Evolutionary conservation across 495 filamentous ascomycete genomes (phyloP).

Genomic region (Penicillium lagena): DNA sequence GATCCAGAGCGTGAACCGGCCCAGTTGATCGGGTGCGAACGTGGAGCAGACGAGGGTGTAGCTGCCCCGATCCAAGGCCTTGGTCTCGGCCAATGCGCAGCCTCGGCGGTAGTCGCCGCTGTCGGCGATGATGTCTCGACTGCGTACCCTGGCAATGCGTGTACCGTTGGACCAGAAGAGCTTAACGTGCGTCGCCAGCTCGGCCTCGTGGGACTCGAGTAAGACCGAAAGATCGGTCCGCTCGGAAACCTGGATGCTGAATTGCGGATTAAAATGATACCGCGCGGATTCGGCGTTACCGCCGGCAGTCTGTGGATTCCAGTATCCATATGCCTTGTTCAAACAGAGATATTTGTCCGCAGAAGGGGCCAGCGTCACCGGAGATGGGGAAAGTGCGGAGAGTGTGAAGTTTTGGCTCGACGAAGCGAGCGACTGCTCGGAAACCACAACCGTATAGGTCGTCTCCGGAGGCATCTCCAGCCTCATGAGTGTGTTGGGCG

Average conservation of each 20-base stretch:
- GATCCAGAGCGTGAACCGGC: constrained; percentile 68
- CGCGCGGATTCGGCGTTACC: constrained; percentile 70
- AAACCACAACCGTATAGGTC: constrained; percentile 71
- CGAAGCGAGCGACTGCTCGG: constrained; percentile 68
- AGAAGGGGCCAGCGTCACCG: constrained; percentile 55
- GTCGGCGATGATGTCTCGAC: constrained; percentile 69
- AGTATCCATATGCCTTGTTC: constrained; percentile 50
- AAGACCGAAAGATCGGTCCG: constrained; percentile 59
- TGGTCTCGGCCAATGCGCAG: constrained; percentile 60
- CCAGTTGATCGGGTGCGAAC: constrained; percentile 71
- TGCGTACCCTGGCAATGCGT: constrained; percentile 58
- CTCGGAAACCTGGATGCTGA: constrained; percentile 52
- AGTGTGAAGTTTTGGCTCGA: constrained; percentile 74
- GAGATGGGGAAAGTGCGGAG: constrained; percentile 62
- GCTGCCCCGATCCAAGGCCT: constrained; percentile 51
- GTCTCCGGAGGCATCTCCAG: constrained; percentile 54
- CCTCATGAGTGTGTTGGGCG: constrained; percentile 81
- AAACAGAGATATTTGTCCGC: constrained; percentile 49
- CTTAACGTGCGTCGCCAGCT: constrained; percentile 74
- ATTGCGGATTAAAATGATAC: constrained; percentile 85
- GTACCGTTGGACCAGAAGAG: constrained; percentile 70
- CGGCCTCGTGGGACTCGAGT: constrained; percentile 63
- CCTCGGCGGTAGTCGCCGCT: constrained; percentile 81
- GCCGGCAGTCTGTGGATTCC: constrained; percentile 75
- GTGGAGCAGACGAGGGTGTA: constrained; percentile 89